phyloP scores from a whole-genome alignment of 768 basidiomycete genomes.

The Lactifluus subvellereus region DNA sequence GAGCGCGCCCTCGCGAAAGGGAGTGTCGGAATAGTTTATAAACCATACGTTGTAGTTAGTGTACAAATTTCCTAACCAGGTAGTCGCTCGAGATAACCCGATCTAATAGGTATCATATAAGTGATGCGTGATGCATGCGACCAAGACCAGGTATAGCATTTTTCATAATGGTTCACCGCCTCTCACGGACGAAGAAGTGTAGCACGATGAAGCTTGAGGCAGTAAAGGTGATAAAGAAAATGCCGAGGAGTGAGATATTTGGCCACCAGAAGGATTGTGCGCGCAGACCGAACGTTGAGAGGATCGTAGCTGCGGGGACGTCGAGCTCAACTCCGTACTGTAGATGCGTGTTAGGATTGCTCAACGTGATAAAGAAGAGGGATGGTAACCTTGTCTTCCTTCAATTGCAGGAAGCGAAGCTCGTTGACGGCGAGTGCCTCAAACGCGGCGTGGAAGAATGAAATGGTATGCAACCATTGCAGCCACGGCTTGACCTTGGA shows the following conservation, averaged over 20 bases:
- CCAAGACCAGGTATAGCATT: conserved; percentile 5
- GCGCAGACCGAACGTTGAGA: conserved; percentile 89
- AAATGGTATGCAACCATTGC: conserved; percentile 84
- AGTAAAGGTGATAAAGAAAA: conserved; percentile 82
- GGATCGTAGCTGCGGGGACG: conserved; percentile 90
- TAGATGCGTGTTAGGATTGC: conserved; percentile 9
- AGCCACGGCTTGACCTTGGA: conserved; percentile 68
- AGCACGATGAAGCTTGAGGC: conserved; percentile 70
- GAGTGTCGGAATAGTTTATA: background rate
- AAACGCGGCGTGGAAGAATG: conserved; percentile 98
- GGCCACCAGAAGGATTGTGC: conserved; percentile 99
- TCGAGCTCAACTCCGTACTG: conserved; percentile 97
- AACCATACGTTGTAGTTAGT: background rate
- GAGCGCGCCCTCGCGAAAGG: background rate
- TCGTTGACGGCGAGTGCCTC: conserved; percentile 99
- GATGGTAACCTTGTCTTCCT: conserved; percentile 72
- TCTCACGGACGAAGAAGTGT: conserved; percentile 87
- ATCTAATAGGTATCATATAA: conserved; percentile 10
- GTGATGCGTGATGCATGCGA: background rate
- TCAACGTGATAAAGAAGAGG: background rate
- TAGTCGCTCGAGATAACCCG: conserved; percentile 3
- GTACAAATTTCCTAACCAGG: background rate
- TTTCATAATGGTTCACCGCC: conserved; percentile 32
- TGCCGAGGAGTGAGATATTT: conserved; percentile 77
- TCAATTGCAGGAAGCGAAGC: conserved; percentile 85